Conservation (phyloP, 352 stramenopile genomes). For the Globisporangium ultimum region DNA sequence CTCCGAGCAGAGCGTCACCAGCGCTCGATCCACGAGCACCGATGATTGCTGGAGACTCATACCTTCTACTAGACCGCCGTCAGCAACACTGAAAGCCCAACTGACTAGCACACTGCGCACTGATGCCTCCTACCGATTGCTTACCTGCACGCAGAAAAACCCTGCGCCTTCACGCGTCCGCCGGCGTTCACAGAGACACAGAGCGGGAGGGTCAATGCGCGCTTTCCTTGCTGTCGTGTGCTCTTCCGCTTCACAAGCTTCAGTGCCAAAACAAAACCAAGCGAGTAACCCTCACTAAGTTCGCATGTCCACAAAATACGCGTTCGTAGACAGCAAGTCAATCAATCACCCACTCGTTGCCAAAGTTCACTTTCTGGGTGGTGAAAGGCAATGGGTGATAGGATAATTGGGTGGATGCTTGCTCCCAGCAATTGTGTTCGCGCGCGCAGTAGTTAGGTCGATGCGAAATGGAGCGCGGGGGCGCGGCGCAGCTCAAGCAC, state of each 20-base stretch:
- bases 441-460: background rate
- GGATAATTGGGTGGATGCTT: constrained; percentile 1
- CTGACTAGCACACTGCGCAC: background rate
- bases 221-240: too few species aligned
- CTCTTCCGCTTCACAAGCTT: background rate
- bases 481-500: constrained; percentile 32
- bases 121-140: too few species aligned
- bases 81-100: background rate
- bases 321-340: background rate
- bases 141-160: background rate
- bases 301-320: background rate
- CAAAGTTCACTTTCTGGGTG: background rate
- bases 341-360: background rate
- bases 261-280: too few species aligned
- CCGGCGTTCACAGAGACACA: background rate
- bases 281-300: background rate
- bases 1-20: constrained; percentile 73
- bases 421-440: background rate
- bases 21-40: constrained; percentile 68
- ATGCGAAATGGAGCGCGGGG: constrained; percentile 12
- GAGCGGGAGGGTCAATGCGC: background rate
- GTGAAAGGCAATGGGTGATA: background rate
- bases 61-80: background rate
- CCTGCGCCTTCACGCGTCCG: background rate
- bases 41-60: constrained; percentile 75